Evolutionary conservation across 2,329 filamentous ascomycete genomes (phyloP).

Genomic region (Apiospora sp.): DNA sequence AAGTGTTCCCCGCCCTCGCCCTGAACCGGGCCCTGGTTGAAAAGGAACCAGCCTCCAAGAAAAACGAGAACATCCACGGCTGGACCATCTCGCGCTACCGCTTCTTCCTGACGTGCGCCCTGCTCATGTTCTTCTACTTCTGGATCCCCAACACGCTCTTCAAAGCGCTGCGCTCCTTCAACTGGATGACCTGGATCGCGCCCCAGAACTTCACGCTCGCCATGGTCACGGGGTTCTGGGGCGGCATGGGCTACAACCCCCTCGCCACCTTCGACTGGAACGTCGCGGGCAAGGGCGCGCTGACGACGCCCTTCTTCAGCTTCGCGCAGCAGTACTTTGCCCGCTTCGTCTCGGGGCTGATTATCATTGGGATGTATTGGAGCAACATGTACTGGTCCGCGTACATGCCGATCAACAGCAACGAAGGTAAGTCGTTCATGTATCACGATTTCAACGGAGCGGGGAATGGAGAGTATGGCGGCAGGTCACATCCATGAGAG

Average conservation of each 20-base stretch:
- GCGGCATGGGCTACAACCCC: slow-evolving; percentile 53
- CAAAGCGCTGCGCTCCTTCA: slow-evolving; percentile 56
- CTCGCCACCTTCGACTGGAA: slow-evolving; percentile 53
- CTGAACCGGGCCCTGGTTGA: slow-evolving; percentile 55
- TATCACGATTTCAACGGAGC: too few species aligned
- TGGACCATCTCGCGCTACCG: slow-evolving; percentile 52
- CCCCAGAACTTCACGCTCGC: slow-evolving; percentile 56
- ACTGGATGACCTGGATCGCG: slow-evolving; percentile 56
- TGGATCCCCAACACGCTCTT: slow-evolving; percentile 61
- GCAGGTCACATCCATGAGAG: too few species aligned
- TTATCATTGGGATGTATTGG: slow-evolving; percentile 66
- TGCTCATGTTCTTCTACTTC: slow-evolving; percentile 57
- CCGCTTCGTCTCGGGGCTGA: slow-evolving; percentile 60
- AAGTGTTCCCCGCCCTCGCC: slow-evolving; percentile 54
- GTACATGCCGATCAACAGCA: slow-evolving; percentile 64
- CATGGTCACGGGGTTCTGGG: slow-evolving; percentile 49
- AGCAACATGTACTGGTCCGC: slow-evolving; percentile 64
- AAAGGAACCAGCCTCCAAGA: slow-evolving; percentile 41
- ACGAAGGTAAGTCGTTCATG: slow-evolving; percentile 45
- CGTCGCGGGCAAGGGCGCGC: slow-evolving; percentile 31
- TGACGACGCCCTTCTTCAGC: slow-evolving; percentile 57
- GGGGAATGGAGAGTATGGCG: too few species aligned
- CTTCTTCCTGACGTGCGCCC: slow-evolving; percentile 53
- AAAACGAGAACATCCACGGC: slow-evolving; percentile 44
- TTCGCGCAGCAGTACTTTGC: slow-evolving; percentile 70